These are phyloP conservation scores for Hydrangea macrophylla DNA, from an alignment of 148 eudicot species.

Conservation along the genomic window DNA sequence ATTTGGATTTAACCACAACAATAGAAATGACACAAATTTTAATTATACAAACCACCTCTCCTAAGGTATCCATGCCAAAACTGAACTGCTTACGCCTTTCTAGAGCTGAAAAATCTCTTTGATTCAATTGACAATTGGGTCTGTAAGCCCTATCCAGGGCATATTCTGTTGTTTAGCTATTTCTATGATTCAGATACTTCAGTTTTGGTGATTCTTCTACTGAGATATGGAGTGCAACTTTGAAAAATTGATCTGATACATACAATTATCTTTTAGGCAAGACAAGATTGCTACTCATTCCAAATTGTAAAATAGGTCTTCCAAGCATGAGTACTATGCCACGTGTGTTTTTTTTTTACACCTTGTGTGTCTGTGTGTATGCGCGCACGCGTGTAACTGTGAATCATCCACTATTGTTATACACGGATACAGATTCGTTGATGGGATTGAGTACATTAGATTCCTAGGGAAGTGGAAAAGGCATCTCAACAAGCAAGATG, in stretches of 20 bases:
- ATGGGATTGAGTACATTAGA: background rate
- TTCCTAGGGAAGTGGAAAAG: background rate
- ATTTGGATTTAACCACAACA: background rate
- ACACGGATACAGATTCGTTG: too few species aligned
- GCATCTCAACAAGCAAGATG: background rate
- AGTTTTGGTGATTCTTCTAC: too few species aligned
- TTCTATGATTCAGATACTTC: too few species aligned
- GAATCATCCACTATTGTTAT: background rate
- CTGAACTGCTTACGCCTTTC: too few species aligned
- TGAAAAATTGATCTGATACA: background rate
- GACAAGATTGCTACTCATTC: background rate
- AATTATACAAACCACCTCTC: too few species aligned
- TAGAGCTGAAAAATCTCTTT: background rate
- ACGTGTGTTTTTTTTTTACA: too few species aligned
- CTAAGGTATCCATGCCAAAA: too few species aligned
- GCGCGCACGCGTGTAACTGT: background rate
- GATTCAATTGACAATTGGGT: background rate
- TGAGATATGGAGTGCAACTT: background rate
- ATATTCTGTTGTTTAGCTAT: too few species aligned
- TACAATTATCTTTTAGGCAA: background rate
- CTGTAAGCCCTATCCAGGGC: background rate
- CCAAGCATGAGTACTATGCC: background rate
- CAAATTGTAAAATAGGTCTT: background rate
- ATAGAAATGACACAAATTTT: too few species aligned
- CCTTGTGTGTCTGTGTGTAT: too few species aligned